Conservation (phyloP, 495 filamentous ascomycete species). For the Podospora sp. region DNA sequence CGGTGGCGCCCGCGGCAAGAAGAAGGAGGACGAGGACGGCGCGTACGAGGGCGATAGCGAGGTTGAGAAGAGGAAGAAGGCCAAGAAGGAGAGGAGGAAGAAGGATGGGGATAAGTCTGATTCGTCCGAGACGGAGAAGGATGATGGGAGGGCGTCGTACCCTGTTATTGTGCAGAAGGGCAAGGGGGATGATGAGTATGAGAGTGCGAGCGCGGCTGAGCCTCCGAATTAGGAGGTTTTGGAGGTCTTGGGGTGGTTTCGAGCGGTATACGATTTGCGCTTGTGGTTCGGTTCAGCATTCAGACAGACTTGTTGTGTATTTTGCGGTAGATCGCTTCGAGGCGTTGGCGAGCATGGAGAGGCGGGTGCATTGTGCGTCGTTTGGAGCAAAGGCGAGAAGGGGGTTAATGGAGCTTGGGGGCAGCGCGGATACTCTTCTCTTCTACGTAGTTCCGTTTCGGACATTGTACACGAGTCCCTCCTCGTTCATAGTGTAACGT, state of each 20-base stretch:
- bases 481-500: background rate
- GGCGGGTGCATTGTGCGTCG: background rate
- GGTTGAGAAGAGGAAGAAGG: conserved; percentile 27
- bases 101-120: conserved; percentile 29
- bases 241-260: no score
- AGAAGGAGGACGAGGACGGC: conserved; percentile 34
- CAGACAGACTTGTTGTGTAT: background rate
- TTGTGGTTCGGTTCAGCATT: conserved; percentile 16
- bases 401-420: background rate
- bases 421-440: background rate
- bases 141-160: conserved; percentile 32
- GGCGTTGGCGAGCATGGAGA: background rate
- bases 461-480: background rate
- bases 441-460: background rate
- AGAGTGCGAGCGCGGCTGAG: conserved; percentile 30
- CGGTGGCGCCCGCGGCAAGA: conserved; percentile 40
- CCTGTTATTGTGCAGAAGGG: conserved; percentile 40
- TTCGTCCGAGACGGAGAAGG: conserved; percentile 27
- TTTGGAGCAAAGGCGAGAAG: background rate
- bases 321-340: background rate
- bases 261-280: background rate
- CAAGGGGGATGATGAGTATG: conserved; percentile 42
- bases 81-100: conserved; percentile 23
- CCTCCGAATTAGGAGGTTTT: background rate
- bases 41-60: conserved; percentile 43